A percentile compares a stretch with the other conserved stretches of the same genome.
Evolutionary conservation across 2,329 filamentous ascomycete species (phyloP).

Genomic region (Teratosphaeria gauchensis): DNA sequence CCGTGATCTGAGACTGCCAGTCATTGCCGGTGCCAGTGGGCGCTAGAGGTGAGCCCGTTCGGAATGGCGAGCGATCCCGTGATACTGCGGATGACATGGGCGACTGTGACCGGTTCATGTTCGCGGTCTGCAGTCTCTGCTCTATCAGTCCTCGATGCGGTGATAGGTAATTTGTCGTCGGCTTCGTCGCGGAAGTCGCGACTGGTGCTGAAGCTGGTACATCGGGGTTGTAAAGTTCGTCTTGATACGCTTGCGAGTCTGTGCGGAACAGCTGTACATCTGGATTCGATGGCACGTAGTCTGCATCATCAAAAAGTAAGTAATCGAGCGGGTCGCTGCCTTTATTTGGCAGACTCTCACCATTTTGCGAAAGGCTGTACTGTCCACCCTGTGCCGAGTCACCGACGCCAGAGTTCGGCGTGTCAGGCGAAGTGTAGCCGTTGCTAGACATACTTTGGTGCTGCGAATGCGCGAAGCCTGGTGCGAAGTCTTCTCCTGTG

Average conservation of each 20-base stretch:
- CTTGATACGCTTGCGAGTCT: conserved; percentile 74
- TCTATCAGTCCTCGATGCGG: conserved; percentile 47
- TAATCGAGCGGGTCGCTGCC: conserved; percentile 41
- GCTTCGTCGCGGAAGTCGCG: conserved; percentile 43
- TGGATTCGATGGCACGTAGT: conserved; percentile 44
- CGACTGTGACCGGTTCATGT: conserved; percentile 55
- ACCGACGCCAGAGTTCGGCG: conserved; percentile 43
- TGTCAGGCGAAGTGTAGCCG: conserved; percentile 52
- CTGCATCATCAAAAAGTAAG: conserved; percentile 56
- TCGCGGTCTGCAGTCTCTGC: conserved; percentile 69
- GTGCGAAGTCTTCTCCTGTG: conserved; percentile 39
- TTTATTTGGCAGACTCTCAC: conserved; percentile 35
- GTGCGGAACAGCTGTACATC: conserved; percentile 65
- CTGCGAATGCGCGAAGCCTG: conserved; percentile 44
- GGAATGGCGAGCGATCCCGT: conserved; percentile 73
- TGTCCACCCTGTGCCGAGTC: conserved; percentile 36
- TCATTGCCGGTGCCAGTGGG: conserved; percentile 28
- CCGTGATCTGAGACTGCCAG: conserved; percentile 38
- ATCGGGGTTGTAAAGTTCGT: conserved; percentile 71
- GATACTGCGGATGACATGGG: conserved; percentile 39
- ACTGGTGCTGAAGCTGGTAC: conserved; percentile 51
- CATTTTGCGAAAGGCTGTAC: conserved; percentile 43
- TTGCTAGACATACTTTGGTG: conserved; percentile 51
- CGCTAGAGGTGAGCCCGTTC: conserved; percentile 49
- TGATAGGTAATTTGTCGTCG: conserved; percentile 50